A percentile compares a stretch with the other conserved stretches of the same genome.
phyloP scores from a whole-genome alignment of 2,329 filamentous ascomycete genomes.

The Pseudocercospora fuligena region DNA sequence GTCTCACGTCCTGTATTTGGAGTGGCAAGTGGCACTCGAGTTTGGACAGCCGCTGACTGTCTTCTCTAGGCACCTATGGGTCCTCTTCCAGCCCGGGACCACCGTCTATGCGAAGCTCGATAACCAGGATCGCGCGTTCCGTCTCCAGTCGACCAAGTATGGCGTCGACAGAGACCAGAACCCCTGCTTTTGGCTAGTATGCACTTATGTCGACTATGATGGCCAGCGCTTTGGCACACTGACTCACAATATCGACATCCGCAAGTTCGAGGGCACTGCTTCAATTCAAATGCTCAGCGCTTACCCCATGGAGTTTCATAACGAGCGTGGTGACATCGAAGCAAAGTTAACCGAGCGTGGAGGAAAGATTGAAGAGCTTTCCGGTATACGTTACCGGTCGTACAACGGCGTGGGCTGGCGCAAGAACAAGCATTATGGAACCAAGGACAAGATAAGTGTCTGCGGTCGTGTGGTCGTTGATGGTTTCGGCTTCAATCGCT shows the following conservation, averaged over 20 bases:
- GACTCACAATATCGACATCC: constrained; percentile 37
- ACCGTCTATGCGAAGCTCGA: constrained; percentile 45
- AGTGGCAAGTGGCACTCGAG: no score
- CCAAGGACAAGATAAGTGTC: constrained; percentile 49
- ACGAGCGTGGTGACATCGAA: constrained; percentile 45
- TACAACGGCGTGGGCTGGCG: constrained; percentile 55
- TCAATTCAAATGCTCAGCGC: constrained; percentile 48
- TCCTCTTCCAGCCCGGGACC: constrained; percentile 40
- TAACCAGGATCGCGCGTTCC: constrained; percentile 45
- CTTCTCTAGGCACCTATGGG: constrained; percentile 37
- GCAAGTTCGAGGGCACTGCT: constrained; percentile 47
- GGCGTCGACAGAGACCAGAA: constrained; percentile 42
- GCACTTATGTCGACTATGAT: constrained; percentile 44
- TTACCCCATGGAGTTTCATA: constrained; percentile 53
- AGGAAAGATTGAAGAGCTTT: constrained; percentile 51
- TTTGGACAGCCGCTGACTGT: background rate
- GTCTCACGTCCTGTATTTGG: no score
- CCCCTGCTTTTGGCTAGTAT: constrained; percentile 45
- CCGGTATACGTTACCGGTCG: constrained; percentile 56
- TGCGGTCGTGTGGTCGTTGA: constrained; percentile 60
- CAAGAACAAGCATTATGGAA: constrained; percentile 36
- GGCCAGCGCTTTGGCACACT: constrained; percentile 45
- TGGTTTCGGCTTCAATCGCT: constrained; percentile 49
- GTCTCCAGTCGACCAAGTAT: constrained; percentile 38
- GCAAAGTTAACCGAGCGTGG: constrained; percentile 52